Evolutionary conservation across 805 yeast genomes (phyloP).

Genomic region (Wickerhamiella allomyrinae): DNA sequence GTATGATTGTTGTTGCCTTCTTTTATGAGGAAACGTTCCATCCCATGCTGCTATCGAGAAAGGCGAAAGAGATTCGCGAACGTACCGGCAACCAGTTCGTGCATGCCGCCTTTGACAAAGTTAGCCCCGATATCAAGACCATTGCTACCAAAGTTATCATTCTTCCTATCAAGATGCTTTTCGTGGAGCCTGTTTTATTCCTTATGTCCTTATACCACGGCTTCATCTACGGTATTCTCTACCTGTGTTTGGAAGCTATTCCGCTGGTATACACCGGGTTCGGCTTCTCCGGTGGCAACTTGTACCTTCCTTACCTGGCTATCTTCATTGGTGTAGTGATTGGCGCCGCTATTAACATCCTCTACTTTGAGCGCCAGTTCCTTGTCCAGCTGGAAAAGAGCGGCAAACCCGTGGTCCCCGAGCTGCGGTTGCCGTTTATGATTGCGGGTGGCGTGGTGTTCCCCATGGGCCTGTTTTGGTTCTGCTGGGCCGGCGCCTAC

Average conservation of each 20-base stretch:
- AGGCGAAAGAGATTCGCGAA: conserved; percentile 32
- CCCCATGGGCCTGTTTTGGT: conserved; percentile 72
- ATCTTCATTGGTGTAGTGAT: conserved; percentile 51
- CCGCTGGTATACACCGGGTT: conserved; percentile 37
- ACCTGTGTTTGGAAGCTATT: conserved; percentile 25
- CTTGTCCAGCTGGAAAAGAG: conserved; percentile 32
- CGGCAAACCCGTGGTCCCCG: conserved; percentile 56
- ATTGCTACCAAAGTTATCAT: conserved; percentile 25
- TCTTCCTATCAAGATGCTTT: conserved; percentile 24
- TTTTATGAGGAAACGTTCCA: conserved; percentile 24
- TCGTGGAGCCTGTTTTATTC: conserved; percentile 26
- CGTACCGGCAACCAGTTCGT: conserved; percentile 39
- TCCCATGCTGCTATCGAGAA: conserved; percentile 27
- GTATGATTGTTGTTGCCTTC: conserved; percentile 27
- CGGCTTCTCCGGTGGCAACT: conserved; percentile 43
- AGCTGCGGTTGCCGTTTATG: conserved; percentile 64
- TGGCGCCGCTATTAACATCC: conserved; percentile 40
- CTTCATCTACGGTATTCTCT: conserved; percentile 28
- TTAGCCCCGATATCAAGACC: conserved; percentile 26
- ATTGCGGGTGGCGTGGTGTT: conserved; percentile 56
- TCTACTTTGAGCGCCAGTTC: conserved; percentile 40
- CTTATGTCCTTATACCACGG: conserved; percentile 27
- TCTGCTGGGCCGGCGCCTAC: conserved; percentile 80
- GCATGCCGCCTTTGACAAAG: conserved; percentile 34
- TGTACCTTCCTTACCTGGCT: conserved; percentile 66